Conservation (phyloP, 768 basidiomycete genomes). For the Lactarius hengduanensis region DNA sequence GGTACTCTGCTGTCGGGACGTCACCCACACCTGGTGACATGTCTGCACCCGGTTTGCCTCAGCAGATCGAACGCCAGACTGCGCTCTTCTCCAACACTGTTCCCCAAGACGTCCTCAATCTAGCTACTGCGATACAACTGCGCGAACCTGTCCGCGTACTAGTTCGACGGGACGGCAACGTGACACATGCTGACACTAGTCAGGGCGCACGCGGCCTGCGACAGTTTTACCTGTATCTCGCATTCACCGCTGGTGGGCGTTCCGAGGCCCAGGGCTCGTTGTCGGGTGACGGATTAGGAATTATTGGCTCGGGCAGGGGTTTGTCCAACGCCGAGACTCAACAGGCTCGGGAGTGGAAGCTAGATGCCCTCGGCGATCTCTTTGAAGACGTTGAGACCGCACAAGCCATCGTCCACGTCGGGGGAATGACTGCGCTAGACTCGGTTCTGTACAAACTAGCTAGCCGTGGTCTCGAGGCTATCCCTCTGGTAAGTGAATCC, state of each 20-base stretch:
- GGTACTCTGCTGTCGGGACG: constrained; percentile 56
- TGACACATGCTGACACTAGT: constrained; percentile 62
- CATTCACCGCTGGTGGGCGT: constrained; percentile 85
- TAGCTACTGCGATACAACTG: constrained; percentile 89
- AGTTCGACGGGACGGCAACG: constrained; percentile 87
- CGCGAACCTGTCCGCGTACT: constrained; percentile 97
- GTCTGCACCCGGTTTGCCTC: constrained; percentile 36
- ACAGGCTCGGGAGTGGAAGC: constrained; percentile 91
- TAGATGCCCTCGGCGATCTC: constrained; percentile 87
- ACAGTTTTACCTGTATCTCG: constrained; percentile 95
- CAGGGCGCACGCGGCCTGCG: constrained; percentile 82
- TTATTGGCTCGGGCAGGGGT: constrained; percentile 90
- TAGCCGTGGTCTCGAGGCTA: constrained; percentile 80
- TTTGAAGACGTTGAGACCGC: constrained; percentile 82
- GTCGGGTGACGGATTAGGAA: constrained; percentile 67
- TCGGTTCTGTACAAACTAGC: constrained; percentile 88
- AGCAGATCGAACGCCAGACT: constrained; percentile 75
- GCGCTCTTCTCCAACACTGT: constrained; percentile 98
- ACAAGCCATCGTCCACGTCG: constrained; percentile 86
- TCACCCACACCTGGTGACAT: constrained; percentile 47
- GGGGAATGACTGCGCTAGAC: constrained; percentile 83
- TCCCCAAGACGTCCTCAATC: constrained; percentile 95
- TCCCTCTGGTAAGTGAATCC: constrained; percentile 69
- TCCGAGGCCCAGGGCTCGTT: constrained; percentile 48
- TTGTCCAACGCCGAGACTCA: constrained; percentile 77